These are phyloP conservation scores for Lyophyllum semitale DNA, from an alignment of 768 basidiomycete genomes.

Conservation along the genomic window DNA sequence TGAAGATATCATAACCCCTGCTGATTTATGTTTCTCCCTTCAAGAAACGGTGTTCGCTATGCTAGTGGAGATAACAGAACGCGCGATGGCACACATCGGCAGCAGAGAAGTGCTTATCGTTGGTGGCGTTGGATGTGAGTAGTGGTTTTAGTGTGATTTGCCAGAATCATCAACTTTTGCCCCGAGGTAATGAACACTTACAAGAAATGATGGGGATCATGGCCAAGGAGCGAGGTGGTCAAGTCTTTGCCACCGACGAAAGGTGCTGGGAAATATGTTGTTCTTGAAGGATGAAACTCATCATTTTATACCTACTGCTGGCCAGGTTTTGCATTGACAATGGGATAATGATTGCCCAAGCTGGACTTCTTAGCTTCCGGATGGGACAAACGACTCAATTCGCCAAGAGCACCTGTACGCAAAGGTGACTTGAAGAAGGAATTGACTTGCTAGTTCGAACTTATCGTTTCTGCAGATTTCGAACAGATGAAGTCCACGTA, in stretches of 20 bases:
- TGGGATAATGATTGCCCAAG: conserved; percentile 99
- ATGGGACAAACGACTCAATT: conserved; percentile 87
- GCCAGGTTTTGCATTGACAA: conserved; percentile 97
- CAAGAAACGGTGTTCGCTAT: conserved; percentile 98
- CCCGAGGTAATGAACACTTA: conserved; percentile 81
- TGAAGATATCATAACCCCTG: conserved; percentile 82
- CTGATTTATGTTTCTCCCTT: conserved; percentile 95
- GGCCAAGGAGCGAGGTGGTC: conserved; percentile 86
- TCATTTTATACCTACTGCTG: background rate
- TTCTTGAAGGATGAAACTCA: background rate
- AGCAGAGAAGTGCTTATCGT: conserved; percentile 97
- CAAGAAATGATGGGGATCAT: conserved; percentile 99
- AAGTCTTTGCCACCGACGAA: conserved; percentile 95
- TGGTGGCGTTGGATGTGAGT: conserved; percentile 98
- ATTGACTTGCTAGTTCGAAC: background rate
- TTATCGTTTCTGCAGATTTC: conserved; percentile 57
- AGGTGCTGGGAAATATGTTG: conserved; percentile 48
- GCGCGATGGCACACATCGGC: conserved; percentile 98
- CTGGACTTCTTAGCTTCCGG: conserved; percentile 86
- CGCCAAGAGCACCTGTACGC: conserved; percentile 84
- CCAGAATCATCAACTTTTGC: background rate
- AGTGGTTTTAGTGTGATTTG: background rate
- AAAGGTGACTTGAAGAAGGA: conserved; percentile 69
- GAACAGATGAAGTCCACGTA: conserved; percentile 93
- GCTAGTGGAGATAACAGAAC: conserved; percentile 98